Conservation (phyloP, 2,329 filamentous ascomycete genomes). For the Neofusicoccum laricinum region DNA sequence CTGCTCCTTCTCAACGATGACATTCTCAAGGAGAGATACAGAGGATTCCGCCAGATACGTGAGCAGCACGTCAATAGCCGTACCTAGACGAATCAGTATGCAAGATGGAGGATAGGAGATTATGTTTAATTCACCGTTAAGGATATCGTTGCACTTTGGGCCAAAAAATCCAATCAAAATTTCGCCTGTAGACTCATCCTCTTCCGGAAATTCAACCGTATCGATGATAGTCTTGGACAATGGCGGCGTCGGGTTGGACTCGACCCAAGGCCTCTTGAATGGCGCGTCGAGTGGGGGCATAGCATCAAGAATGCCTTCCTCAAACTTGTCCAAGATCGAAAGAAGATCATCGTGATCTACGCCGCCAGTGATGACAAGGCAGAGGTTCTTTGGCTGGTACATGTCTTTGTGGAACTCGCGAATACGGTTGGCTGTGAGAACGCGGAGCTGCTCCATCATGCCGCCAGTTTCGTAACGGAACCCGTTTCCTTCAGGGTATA, state of each 20-base stretch:
- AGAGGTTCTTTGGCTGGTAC: slow-evolving; percentile 97
- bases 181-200: slow-evolving; percentile 91
- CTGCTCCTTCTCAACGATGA: slow-evolving; percentile 88
- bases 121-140: slow-evolving; percentile 43
- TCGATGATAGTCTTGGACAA: slow-evolving; percentile 71
- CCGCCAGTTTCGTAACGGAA: slow-evolving; percentile 98
- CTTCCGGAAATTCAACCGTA: slow-evolving; percentile 88
- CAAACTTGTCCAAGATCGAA: slow-evolving; percentile 80
- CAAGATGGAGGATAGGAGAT: neutral
- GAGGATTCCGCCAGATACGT: slow-evolving; percentile 91
- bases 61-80: slow-evolving; percentile 75
- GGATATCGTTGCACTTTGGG: slow-evolving; percentile 70
- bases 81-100: slow-evolving; percentile 40
- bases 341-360: slow-evolving; percentile 79
- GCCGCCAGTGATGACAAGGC: slow-evolving; percentile 87
- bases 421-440: slow-evolving; percentile 84
- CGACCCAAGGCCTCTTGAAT: slow-evolving; percentile 87
- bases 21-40: slow-evolving; percentile 86
- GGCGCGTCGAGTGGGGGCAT: slow-evolving; percentile 72
- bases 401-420: slow-evolving; percentile 93
- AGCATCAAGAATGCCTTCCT: slow-evolving; percentile 77
- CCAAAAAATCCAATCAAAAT: slow-evolving; percentile 84
- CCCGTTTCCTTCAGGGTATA: slow-evolving; percentile 86
- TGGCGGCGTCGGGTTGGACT: slow-evolving; percentile 73
- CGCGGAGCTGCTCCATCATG: slow-evolving; percentile 86